Evolutionary conservation across 805 yeast species (phyloP), one percentile per base, ranked within the genome.

Genomic region (Monosporozyma yasuniensis): DNA sequence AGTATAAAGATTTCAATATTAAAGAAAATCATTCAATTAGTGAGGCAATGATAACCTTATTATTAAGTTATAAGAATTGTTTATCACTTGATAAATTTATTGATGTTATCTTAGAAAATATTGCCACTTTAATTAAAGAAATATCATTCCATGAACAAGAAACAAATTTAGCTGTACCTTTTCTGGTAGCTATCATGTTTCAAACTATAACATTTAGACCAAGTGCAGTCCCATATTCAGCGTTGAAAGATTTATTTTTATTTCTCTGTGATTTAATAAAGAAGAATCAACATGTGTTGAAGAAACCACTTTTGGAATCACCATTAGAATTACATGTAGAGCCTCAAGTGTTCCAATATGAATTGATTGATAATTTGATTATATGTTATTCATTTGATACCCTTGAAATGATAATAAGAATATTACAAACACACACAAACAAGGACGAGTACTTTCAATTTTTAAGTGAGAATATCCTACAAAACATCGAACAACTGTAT

Each of bases 131-230:
- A 14, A 63, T 65, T n/a, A 60, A 59, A 46, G 60, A 56, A 38
- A 61, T 65, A n/a, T 54, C 61, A 16, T 51, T 58, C 12, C 42
- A 59, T 37, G 43, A 52, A 35, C 34, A 48, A n/a, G 67, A 62
- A 41, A 58, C 63, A 21, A 55, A 57, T 18, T 49, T 62, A 27
- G 62, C 67, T 0, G 68, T 81, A 3, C 93, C 93, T 1, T 83
- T 80, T 59, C 54, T 85, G 12, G 59, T 83, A 2, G 72, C 84
- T 0, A 56, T 85, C 38, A 66, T 84, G 37, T 79, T 79, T 55
- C 77, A 78, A 47, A 59, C 79, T 1, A 62, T 83, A 5, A 72
- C 65, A 19, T 86, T 80, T 63, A 71, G 86, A 58, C 82, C 86
- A 1, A 76, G 77, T 50, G 89, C 91, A 0, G 71, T 82, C 1